Evolutionary conservation across 2,329 filamentous ascomycete species (phyloP).

Genomic region (Sporothrix brunneoviolacea): DNA sequence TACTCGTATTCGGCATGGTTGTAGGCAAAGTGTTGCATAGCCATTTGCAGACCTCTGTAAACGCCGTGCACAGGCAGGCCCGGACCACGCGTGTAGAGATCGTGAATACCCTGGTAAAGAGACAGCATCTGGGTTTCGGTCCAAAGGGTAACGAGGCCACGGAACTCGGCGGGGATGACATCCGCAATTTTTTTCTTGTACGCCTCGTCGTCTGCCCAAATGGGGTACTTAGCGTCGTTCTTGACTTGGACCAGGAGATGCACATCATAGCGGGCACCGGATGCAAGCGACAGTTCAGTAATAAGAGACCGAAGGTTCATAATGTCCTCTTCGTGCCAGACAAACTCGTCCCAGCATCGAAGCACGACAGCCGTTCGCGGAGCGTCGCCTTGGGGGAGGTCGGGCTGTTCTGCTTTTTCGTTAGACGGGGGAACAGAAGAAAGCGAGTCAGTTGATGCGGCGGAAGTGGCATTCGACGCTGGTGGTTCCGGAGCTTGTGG

Average conservation of each 20-base stretch:
- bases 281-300: slow-evolving; percentile 70
- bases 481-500: too few relatives aligned
- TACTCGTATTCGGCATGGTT: slow-evolving; percentile 83
- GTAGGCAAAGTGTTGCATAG: slow-evolving; percentile 87
- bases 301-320: slow-evolving; percentile 80
- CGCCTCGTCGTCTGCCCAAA: slow-evolving; percentile 67
- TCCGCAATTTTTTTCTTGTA: slow-evolving; percentile 63
- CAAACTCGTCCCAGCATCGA: slow-evolving; percentile 73
- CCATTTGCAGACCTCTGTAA: slow-evolving; percentile 89
- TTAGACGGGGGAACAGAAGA: background rate
- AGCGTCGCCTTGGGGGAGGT: slow-evolving; percentile 20
- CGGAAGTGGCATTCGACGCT: too few relatives aligned
- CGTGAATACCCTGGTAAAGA: slow-evolving; percentile 80
- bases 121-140: slow-evolving; percentile 88
- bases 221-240: slow-evolving; percentile 63
- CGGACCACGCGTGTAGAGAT: slow-evolving; percentile 59
- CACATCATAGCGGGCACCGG: slow-evolving; percentile 80
- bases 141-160: slow-evolving; percentile 84
- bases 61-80: slow-evolving; percentile 81
- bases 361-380: slow-evolving; percentile 72
- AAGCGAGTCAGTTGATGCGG: too few relatives aligned
- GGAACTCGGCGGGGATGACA: slow-evolving; percentile 75
- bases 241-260: slow-evolving; percentile 82
- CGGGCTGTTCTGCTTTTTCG: slow-evolving; percentile 11
- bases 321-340: slow-evolving; percentile 73